Base-by-base conservation (phyloP, 805 yeast species). In the Candida khao-thaluensis region DNA sequence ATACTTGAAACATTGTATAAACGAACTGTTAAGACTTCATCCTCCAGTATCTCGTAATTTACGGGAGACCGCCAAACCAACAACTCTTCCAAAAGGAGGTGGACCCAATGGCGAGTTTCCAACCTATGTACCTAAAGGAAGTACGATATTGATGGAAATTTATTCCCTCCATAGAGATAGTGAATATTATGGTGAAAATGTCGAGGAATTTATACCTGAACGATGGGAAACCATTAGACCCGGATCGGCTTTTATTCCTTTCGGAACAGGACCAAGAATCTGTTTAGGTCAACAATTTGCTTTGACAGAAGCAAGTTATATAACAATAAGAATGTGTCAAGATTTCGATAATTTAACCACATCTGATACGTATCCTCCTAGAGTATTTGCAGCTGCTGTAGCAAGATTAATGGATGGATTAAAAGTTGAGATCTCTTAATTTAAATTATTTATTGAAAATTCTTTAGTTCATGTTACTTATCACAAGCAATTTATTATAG, bases 231-330 rank as follows among this genome's bases (percentile, higher is more conserved):
- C 47, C 21, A 63, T 63, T 42, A 52, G 49, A 37, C 57, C 63
- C 33, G 68, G 71, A 4, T 74, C 77, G 77, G 69, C 70, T n/a
- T 74, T 66, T 52, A 51, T 74, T 20, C 79, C 79, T 17, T 74
- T 74, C 56, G 72, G 73, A 44, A 79, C 79, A 30, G 80, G 80
- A 3, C 79, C 79, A 14, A 57, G 80, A 44, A 72, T 75, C 39
- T 75, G 80, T 50, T 59, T 75, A 40, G 80, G 80, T 29, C 79
- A 75, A 59, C 79, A 74, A 54, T 73, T 72, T 55, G 81, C 79
- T 2, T 64, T 75, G 12, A 72, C 77, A 10, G 78, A 74, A 53
- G 75, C 77, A 9, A 60, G 71, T n/a, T 74, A 72, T 53, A 58
- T 65, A 16, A 45, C 65, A 20, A 62, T 60, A 12, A 59, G 76